phyloP scores from a whole-genome alignment of 2,329 filamentous ascomycete genomes.

The Zymoseptoria ardabiliae region DNA sequence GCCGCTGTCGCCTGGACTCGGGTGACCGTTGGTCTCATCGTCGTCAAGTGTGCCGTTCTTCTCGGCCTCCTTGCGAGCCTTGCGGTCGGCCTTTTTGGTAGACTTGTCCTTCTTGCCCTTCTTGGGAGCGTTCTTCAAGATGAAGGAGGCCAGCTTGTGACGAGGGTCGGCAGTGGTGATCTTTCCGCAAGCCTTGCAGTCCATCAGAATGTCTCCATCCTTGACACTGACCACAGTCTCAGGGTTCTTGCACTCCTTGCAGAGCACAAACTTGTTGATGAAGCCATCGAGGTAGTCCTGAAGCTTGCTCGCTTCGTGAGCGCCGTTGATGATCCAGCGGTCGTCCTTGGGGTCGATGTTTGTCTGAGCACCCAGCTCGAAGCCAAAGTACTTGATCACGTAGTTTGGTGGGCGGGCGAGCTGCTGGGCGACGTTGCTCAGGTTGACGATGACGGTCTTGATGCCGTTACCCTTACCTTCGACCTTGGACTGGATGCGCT shows the following conservation, averaged over 20 bases:
- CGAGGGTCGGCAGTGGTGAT: conserved; percentile 85
- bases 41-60: conserved; percentile 43
- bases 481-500: conserved; percentile 95
- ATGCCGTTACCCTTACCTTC: conserved; percentile 99
- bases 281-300: conserved; percentile 98
- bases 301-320: conserved; percentile 88
- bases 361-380: conserved; percentile 96
- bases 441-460: conserved; percentile 96
- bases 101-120: conserved; percentile 95
- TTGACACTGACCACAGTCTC: conserved; percentile 96
- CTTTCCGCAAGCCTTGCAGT: conserved; percentile 98
- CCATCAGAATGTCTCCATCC: conserved; percentile 81
- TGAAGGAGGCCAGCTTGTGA: conserved; percentile 94
- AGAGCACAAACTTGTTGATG: conserved; percentile 97
- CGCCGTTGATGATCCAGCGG: conserved; percentile 99
- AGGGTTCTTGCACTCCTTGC: conserved; percentile 99
- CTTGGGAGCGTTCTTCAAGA: conserved; percentile 92
- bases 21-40: conserved; percentile 51
- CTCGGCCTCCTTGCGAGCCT: conserved; percentile 69
- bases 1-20: conserved; percentile 59
- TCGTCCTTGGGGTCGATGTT: conserved; percentile 96
- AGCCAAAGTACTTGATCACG: conserved; percentile 99
- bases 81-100: conserved; percentile 78
- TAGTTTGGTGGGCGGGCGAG: conserved; percentile 88
- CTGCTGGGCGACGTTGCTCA: conserved; percentile 86